Base-by-base conservation (phyloP, 2,329 filamentous ascomycete species). In the Aureobasidium sp. region DNA sequence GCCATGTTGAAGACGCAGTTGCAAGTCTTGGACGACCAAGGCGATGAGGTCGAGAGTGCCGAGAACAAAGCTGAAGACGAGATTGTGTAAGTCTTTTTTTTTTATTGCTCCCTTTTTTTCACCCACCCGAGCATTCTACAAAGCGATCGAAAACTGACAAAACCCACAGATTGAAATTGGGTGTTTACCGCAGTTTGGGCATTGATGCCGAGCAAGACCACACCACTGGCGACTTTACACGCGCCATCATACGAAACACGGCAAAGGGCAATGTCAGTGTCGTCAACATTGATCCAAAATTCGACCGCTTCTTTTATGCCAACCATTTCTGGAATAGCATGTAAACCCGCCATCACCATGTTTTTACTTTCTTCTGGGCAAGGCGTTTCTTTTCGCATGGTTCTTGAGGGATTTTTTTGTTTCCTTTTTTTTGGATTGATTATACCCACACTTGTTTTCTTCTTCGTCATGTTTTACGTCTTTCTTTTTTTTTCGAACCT, bases 291-390 rank as follows among this genome's bases (percentile, higher is more conserved):
- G 90, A 97, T 63, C 84, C 86, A 62, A 95, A 93, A 72, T 90
- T 95, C 68, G 91, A 88, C 55, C 79, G 84, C 57, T 91, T 86
- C 68, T 96, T 94, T 66, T 95, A 96, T 64, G 88, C 90, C 19
- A 94, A 95, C 63, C 95, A 95, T 68, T 94, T 97, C 66, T 98
- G 93, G 93, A 79, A 89, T 63, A 91, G 84, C 25, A 76, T 96
- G 68, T 94, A 74, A n/a, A n/a, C n/a, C n/a, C n/a, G n/a, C n/a
- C n/a, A n/a, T n/a, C n/a, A n/a, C n/a, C n/a, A n/a, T n/a, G n/a
- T n/a, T n/a, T n/a, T n/a, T n/a, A n/a, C n/a, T n/a, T n/a, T n/a
- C n/a, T n/a, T n/a, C n/a, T n/a, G n/a, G n/a, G n/a, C n/a, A 21
- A 14, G 30, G 30, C 30, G 30, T n/a, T 34, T n/a, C n/a, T n/a